These are phyloP conservation scores for Amauroascus niger DNA, from an alignment of 2,329 filamentous ascomycete genomes.

Conservation along the genomic window DNA sequence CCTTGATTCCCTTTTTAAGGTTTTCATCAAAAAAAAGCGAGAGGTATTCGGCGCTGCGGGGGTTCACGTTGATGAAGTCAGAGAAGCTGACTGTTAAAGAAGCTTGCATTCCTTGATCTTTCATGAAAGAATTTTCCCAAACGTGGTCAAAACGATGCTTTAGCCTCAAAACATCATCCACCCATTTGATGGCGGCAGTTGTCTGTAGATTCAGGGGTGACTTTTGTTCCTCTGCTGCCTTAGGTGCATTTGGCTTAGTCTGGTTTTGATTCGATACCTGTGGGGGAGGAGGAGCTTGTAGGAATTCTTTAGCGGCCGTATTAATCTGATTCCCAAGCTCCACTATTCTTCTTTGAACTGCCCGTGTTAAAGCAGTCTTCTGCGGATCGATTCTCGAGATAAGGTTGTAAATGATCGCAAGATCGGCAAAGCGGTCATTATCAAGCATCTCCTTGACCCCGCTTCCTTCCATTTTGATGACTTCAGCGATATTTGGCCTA, in stretches of 20 bases:
- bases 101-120: constrained; percentile 68
- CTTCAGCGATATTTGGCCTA: constrained; percentile 62
- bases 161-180: constrained; percentile 74
- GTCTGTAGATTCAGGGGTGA: constrained; percentile 62
- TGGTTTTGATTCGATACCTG: constrained; percentile 28
- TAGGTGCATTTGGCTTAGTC: constrained; percentile 33
- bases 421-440: constrained; percentile 68
- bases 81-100: constrained; percentile 78
- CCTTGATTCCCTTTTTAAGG: constrained; percentile 84
- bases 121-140: constrained; percentile 60
- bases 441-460: constrained; percentile 86
- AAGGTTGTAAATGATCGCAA: constrained; percentile 71
- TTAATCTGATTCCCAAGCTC: constrained; percentile 79
- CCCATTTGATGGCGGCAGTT: constrained; percentile 82
- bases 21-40: constrained; percentile 97
- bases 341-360: constrained; percentile 64
- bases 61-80: constrained; percentile 88
- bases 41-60: constrained; percentile 77
- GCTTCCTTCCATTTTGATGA: constrained; percentile 73
- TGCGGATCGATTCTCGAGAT: constrained; percentile 66
- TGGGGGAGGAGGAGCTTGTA: constrained; percentile 49
- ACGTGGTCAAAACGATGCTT: constrained; percentile 86
- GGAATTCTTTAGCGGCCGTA: constrained; percentile 47
- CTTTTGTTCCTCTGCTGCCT: constrained; percentile 45
- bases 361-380: constrained; percentile 59